Evolutionary conservation across 129 eudicot species (phyloP), one percentile per base, ranked within the genome.

Genomic region (Dittrichia graveolens): DNA sequence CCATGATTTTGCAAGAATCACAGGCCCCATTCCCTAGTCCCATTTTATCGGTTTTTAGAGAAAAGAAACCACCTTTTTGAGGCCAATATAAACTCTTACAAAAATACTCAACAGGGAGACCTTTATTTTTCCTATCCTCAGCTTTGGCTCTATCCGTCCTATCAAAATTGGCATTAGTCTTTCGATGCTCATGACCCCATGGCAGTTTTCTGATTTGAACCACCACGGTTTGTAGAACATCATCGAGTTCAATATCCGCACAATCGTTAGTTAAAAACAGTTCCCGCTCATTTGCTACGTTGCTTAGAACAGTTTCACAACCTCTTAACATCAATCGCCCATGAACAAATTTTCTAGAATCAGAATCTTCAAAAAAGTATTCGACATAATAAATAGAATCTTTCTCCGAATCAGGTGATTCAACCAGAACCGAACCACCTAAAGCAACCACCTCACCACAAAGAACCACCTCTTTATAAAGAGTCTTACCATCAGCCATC

Each of bases 41-140:
- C 89, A 88, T 84, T 16, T 66, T 43, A 65, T 76, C 80, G 8
- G 59, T 15, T 67, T 85, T 85, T 38, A 91, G 85, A 65, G 86
- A 55, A 70, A 90, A 78, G 85, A 95, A 91, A 61, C 91, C 97
- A 65, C 97, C 99, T 91, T 73, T 82, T 45, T 86, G 85, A 47
- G 97, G 94, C 79, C 75, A 87, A 66, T 95, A 95, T 73, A 88
- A 77, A 67, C 94, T 90, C 85, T 83, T 95, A 61, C 99, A 95
- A 55, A 80, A 86, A 75, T 74, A 91, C 54, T 91, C 97, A 55
- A 71, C 59, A 0, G 91, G 88, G 44, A 83, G 45, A 19, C 90
- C 96, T 69, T 83, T 84, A 67, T 53, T 80, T 77, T 90, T 88
- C 78, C 96, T 79, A 37, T 95, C 97, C 43, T 86, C 96, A 39